Base-by-base conservation (phyloP, 2,329 filamentous ascomycete species). In the Aplosporella prunicola region DNA sequence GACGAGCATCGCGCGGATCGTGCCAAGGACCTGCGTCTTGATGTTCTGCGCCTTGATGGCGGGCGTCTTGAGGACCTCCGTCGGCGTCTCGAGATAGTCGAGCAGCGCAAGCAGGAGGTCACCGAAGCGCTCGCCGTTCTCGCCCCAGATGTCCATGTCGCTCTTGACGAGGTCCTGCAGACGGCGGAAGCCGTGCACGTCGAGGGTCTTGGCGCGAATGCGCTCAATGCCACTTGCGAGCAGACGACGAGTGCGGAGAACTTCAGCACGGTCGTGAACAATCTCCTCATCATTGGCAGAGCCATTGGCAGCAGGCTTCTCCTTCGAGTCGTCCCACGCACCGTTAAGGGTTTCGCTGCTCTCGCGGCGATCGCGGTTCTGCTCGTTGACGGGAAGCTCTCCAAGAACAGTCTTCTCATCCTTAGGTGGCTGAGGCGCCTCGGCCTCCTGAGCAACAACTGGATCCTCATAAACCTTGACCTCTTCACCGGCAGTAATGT, bases 151-250 rank as follows among this genome's bases (percentile, higher is more conserved):
- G 10, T 76, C 69, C 16, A 71, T 72, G 51, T 69, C 74, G 41
- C 82, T 78, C 45, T 80, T 78, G 42, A 86, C 71, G 45, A 87
- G 71, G 25, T 78, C 78, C 56, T 88, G 82, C 32, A 88, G 66
- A 51, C 83, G 82, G 36, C 82, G 75, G 67, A 88, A 86, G 40
- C 82, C 82, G 52, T 87, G 82, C 3, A 83, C 81, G 52, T 88
- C 83, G n/a, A 89, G 71, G 1, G 76, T 76, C 49, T 76, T 76
- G 20, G 74, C 69, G 47, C 77, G 77, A 47, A 88, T 79, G 45
- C 82, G 81, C 35, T 76, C 67, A 47, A 88, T 82, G 33, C 80
- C 83, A 48, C 82, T 87, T 20, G 80, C 74, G 5, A 89, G 68
- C 16, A 88, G 65, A 29, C 79, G 74, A 6, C 55, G 61, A 45